These are phyloP conservation scores for Leishmania tarentolae DNA, from an alignment of 208 protist genomes.

Conservation along the genomic window DNA sequence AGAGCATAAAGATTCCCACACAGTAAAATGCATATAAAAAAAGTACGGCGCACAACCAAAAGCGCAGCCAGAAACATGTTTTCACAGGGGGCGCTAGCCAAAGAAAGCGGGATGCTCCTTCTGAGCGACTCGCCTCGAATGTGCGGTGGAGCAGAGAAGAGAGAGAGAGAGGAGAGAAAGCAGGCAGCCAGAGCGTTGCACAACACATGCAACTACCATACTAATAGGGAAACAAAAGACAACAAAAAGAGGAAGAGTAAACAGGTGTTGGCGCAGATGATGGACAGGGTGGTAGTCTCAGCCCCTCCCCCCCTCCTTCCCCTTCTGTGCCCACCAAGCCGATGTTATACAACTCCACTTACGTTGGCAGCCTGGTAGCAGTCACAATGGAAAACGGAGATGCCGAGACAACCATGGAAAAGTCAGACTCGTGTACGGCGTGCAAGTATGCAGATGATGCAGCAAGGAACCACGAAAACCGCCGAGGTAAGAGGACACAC, in stretches of 20 bases:
- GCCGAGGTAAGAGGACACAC: too few relatives aligned
- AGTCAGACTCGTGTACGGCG: not conserved
- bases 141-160: not conserved
- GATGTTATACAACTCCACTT: not conserved
- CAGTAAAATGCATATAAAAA: too few relatives aligned
- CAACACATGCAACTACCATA: not conserved
- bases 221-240: not conserved
- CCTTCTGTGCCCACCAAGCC: not conserved
- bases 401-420: not conserved
- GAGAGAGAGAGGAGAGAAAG: not conserved
- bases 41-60: too few relatives aligned
- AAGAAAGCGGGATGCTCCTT: not conserved
- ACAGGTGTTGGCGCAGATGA: not conserved
- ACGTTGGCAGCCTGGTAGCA: not conserved
- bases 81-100: too few relatives aligned
- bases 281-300: not conserved
- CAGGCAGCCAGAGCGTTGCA: not conserved
- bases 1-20: too few relatives aligned
- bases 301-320: not conserved
- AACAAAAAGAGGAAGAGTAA: not conserved
- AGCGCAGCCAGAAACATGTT: too few relatives aligned
- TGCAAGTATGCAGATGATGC: not conserved
- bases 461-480: too few relatives aligned
- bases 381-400: not conserved
- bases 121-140: not conserved